Conservation (phyloP, 176 grass and related monocot species). For the Tillandsia fasciculata region DNA sequence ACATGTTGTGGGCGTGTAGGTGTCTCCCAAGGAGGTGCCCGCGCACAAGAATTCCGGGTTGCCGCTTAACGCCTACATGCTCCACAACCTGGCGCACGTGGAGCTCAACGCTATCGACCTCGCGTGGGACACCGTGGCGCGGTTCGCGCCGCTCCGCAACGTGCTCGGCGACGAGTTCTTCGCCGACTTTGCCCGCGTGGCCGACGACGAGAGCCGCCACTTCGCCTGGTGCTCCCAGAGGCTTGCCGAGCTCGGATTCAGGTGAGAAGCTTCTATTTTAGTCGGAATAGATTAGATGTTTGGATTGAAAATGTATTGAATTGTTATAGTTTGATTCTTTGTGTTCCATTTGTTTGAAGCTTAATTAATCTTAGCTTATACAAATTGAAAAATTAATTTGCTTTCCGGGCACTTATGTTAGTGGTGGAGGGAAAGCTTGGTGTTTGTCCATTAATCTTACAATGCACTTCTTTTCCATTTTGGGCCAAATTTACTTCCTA, state of each 20-base stretch:
- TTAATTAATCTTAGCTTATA: too few relatives aligned
- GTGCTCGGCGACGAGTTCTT: slow-evolving; percentile 73
- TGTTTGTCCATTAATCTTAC: too few relatives aligned
- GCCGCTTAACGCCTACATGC: slow-evolving; percentile 86
- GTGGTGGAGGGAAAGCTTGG: too few relatives aligned
- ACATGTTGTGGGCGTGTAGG: slow-evolving; percentile 25
- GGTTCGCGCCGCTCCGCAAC: slow-evolving; percentile 61
- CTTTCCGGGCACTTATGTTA: too few relatives aligned
- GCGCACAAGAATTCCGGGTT: slow-evolving; percentile 70
- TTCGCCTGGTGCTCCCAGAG: slow-evolving; percentile 89
- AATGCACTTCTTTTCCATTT: too few relatives aligned
- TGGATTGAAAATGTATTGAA: not conserved
- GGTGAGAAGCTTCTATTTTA: slow-evolving; percentile 19
- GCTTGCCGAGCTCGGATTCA: slow-evolving; percentile 74
- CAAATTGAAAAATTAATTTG: too few relatives aligned
- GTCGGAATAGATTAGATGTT: not conserved
- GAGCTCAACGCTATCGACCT: slow-evolving; percentile 95
- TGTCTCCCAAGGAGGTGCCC: slow-evolving; percentile 62
- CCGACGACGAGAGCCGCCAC: slow-evolving; percentile 86
- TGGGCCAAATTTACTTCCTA: too few relatives aligned
- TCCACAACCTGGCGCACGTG: slow-evolving; percentile 83
- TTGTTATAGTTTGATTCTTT: too few relatives aligned
- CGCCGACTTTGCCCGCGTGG: slow-evolving; percentile 64
- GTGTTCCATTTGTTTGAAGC: too few relatives aligned
- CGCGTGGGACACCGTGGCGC: slow-evolving; percentile 87